Evolutionary conservation across 805 yeast genomes (phyloP), one percentile per base, ranked within the genome.

Genomic region (Ogataea philodendri): DNA sequence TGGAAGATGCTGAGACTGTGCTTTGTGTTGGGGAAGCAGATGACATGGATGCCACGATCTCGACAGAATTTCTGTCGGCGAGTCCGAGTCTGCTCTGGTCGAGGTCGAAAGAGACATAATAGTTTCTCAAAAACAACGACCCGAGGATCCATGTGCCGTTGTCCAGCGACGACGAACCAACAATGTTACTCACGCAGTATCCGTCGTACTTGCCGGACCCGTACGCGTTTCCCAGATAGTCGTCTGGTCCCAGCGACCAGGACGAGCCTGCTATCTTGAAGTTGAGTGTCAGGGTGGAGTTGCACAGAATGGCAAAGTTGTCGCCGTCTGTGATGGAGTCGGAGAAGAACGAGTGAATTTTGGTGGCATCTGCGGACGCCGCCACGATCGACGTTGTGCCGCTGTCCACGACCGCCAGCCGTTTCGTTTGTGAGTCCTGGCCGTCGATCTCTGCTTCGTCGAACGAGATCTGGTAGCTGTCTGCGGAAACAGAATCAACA

Each of bases 361-460:
- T 60, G 25, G 65, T 39, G 2, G 85, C 84, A 49, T 80, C 85
- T 15, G 55, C 60, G 9, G 69, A 55, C 5, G 83, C 76, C 26
- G 78, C 56, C 3, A 75, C 74, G 16, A 80, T 56, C 3, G 81
- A 71, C 0, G 85, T 79, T 3, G 86, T 78, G 15, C 86, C 87
- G 5, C 82, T 74, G 53, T 80, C 87, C 14, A 80, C 61, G 18
- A 79, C 65, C 5, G 76, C 79, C 3, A 54, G 42, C 50, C 73
- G 60, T n/a, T 58, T 45, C 14, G 23, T 36, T 21, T 52, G 44
- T 3, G 58, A 43, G 10, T 42, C 28, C 4, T 14, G 9, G 14
- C 36, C 36, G 17, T 45, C 39, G 18, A 52, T 36, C n/a, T 35
- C 15, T 15, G 52, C 44, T 18, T 63, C 50, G 22, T 45, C 44